A percentile compares a stretch with the other conserved stretches of the same genome.
phyloP scores from a whole-genome alignment of 2,329 filamentous ascomycete species.

The Colletotrichum agaves region DNA sequence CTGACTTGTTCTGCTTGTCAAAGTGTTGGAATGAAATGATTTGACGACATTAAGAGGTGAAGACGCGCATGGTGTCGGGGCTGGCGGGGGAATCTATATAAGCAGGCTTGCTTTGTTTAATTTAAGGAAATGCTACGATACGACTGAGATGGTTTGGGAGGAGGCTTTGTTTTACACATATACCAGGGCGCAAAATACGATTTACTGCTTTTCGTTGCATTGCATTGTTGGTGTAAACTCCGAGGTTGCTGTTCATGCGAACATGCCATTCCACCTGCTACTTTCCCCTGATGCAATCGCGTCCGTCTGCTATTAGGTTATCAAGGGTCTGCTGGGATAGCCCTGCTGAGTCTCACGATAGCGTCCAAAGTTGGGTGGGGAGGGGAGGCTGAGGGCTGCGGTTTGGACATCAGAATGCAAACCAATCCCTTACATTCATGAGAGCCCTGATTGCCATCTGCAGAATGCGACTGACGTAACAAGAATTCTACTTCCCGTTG shows the following conservation, averaged over 20 bases:
- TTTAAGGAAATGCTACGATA: background rate
- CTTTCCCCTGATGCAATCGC: too few species aligned
- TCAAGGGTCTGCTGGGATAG: background rate
- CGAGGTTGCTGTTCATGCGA: background rate
- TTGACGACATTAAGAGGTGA: background rate
- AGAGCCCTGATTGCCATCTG: too few species aligned
- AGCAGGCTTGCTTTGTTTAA: background rate
- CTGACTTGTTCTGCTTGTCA: background rate
- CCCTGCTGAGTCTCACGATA: background rate
- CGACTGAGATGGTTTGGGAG: background rate
- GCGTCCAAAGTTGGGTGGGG: background rate
- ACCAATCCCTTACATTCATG: too few species aligned
- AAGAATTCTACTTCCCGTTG: too few species aligned
- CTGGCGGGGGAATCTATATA: background rate
- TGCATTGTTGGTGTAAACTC: background rate
- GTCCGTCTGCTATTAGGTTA: background rate
- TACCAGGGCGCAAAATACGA: constrained; percentile 12
- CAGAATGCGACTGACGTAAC: too few species aligned
- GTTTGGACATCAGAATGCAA: too few species aligned
- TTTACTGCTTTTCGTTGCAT: background rate
- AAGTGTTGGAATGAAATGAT: constrained; percentile 17
- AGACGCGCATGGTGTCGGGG: background rate
- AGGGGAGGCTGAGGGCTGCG: background rate
- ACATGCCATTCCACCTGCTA: too few species aligned
- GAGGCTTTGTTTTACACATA: constrained; percentile 1